Evolutionary conservation across 2,329 filamentous ascomycete genomes (phyloP), one percentile per base, ranked within the genome.

Genomic region (Nannizziopsis barbatae): DNA sequence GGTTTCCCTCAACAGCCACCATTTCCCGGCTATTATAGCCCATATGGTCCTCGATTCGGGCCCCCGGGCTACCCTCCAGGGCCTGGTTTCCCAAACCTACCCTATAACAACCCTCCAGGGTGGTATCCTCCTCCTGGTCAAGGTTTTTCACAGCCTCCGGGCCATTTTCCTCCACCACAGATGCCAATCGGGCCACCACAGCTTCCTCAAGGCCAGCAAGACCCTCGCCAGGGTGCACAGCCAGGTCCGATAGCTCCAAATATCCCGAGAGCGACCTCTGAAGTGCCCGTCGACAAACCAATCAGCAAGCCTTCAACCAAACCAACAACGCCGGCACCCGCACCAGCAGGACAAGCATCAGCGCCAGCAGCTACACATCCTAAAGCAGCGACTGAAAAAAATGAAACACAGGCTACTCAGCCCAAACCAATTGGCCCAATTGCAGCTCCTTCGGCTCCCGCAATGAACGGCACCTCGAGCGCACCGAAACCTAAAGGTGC

Each of bases 121-220:
- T 93, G 86, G 84, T 90, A 81, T 62, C 84, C 83, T 56, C 79
- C 76, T 46, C 79, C 80, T 7, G 83, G 82, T 5, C 84, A 86
- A 65, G 82, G 81, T 20, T 92, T 87, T 57, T 83, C 81, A 31
- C 80, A 77, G 53, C 72, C 67, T 27, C 81, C 79, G 11, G 81
- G 76, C 42, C 77, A 74, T 15, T 85, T 83, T 60, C 81, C 80
- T 51, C 79, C 77, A 32, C 77, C 77, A 22, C 74, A 60, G 49
- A 70, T 76, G 62, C 76, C 75, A 17, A 74, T 76, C 52, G 79
- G 76, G 31, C 75, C 75, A 52, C 75, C 76, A 37, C 72, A 73
- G 33, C 64, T 66, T 43, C 67, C 66, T 18, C 50, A 45, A 42
- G 50, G 47, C 1, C 42, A 42, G 17, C 50, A 54, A 47, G 64